These are phyloP conservation scores for Chalciporus sp. DNA, from an alignment of 1,284 basidiomycete species.

Conservation along the genomic window DNA sequence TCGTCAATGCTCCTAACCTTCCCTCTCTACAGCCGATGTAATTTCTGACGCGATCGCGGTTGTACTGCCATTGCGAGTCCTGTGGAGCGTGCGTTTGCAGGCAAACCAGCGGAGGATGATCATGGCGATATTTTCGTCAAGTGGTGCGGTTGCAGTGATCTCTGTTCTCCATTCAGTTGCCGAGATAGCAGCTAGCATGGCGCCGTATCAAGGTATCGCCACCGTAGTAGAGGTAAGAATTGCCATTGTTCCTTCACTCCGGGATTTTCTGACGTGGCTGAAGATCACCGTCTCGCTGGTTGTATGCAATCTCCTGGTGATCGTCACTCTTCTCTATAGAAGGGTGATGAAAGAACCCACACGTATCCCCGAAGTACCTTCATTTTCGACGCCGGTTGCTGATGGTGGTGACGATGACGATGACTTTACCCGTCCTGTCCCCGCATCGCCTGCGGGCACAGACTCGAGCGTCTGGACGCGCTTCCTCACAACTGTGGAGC, in stretches of 20 bases:
- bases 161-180: conserved; percentile 4
- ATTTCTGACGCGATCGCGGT: conserved; percentile 8
- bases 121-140: conserved; percentile 6
- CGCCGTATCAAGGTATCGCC: not conserved
- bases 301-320: too few species aligned
- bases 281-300: too few species aligned
- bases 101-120: conserved; percentile 8
- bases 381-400: too few species aligned
- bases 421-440: too few species aligned
- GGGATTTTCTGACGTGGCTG: too few species aligned
- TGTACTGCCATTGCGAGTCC: conserved; percentile 7
- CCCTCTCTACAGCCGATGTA: conserved; percentile 9
- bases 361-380: not conserved
- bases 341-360: not conserved
- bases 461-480: too few species aligned
- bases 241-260: too few species aligned
- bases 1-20: not conserved
- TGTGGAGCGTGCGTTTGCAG: conserved; percentile 10
- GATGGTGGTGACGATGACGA: too few species aligned
- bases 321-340: not conserved
- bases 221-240: conserved; percentile 4
- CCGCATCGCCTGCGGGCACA: too few species aligned
- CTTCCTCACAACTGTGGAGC: too few species aligned
- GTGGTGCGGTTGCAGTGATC: not conserved
- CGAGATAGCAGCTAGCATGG: not conserved